Conservation (phyloP, 2,329 filamentous ascomycete genomes). For the Calonectria crousiana region DNA sequence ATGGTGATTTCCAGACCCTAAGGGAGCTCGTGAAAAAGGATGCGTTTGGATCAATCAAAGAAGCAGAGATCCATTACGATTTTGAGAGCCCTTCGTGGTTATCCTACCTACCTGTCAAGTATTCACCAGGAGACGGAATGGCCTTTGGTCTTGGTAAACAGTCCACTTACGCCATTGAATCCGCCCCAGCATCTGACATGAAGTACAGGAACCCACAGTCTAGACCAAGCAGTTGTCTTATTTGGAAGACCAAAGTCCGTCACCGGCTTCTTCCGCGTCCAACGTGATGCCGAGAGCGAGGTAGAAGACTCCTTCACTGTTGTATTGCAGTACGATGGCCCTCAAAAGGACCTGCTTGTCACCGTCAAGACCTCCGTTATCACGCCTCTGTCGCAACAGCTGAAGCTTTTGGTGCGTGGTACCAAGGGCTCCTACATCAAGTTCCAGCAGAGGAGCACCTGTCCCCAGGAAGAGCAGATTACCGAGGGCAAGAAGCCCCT, state of each 20-base stretch:
- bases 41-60: slow-evolving; percentile 66
- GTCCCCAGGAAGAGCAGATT: slow-evolving; percentile 46
- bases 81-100: slow-evolving; percentile 59
- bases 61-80: slow-evolving; percentile 77
- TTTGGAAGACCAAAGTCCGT: slow-evolving; percentile 35
- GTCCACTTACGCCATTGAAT: too few relatives aligned
- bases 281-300: slow-evolving; percentile 36
- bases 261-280: slow-evolving; percentile 37
- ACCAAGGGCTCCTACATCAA: slow-evolving; percentile 40
- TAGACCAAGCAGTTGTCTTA: slow-evolving; percentile 36
- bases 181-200: neutral
- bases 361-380: slow-evolving; percentile 36
- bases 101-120: slow-evolving; percentile 45
- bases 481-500: slow-evolving; percentile 25
- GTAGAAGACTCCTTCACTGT: slow-evolving; percentile 66
- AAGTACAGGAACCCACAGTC: slow-evolving; percentile 35
- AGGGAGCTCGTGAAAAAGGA: slow-evolving; percentile 24
- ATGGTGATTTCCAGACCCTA: slow-evolving; percentile 38
- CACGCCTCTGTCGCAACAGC: slow-evolving; percentile 33
- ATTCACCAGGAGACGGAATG: slow-evolving; percentile 54
- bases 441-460: slow-evolving; percentile 52
- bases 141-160: slow-evolving; percentile 54
- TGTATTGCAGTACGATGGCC: slow-evolving; percentile 66
- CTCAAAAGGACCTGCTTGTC: slow-evolving; percentile 47
- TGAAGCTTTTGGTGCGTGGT: slow-evolving; percentile 34